A percentile compares a stretch with the other conserved stretches of the same genome.
These are phyloP conservation scores for Tylopilus rubrobrunneus DNA, from an alignment of 768 basidiomycete species.

Conservation along the genomic window DNA sequence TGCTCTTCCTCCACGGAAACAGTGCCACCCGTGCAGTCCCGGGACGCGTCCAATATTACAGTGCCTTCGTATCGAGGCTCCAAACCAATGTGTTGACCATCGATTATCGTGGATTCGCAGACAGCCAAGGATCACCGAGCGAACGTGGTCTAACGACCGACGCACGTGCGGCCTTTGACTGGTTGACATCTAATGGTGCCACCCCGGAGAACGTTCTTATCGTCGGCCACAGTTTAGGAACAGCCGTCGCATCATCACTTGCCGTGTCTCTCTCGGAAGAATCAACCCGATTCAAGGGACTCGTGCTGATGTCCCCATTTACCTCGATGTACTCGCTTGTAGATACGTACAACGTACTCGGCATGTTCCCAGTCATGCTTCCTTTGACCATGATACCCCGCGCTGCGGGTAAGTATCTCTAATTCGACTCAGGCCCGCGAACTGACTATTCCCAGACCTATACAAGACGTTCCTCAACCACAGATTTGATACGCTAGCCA, in stretches of 20 bases:
- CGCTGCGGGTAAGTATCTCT: constrained; percentile 51
- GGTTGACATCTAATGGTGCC: constrained; percentile 60
- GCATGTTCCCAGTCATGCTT: constrained; percentile 64
- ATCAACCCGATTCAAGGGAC: constrained; percentile 39
- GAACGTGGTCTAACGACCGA: constrained; percentile 71
- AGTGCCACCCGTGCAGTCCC: constrained; percentile 70
- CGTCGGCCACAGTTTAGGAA: constrained; percentile 87
- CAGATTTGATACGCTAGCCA: constrained; percentile 59
- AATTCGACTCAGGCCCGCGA: not conserved
- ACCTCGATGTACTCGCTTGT: constrained; percentile 56
- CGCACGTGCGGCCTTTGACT: constrained; percentile 78
- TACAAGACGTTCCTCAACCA: constrained; percentile 52
- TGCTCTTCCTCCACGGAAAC: constrained; percentile 95
- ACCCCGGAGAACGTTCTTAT: constrained; percentile 59
- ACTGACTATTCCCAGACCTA: constrained; percentile 38
- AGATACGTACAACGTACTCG: constrained; percentile 64
- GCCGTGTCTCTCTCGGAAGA: constrained; percentile 46
- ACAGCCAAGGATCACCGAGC: constrained; percentile 76
- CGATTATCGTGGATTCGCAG: constrained; percentile 92
- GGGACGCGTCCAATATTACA: constrained; percentile 67
- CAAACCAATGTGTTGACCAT: constrained; percentile 75
- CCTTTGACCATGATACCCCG: constrained; percentile 65
- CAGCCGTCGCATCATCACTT: constrained; percentile 63
- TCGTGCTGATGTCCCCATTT: constrained; percentile 55
- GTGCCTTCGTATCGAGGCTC: constrained; percentile 60